Evolutionary conservation across 2,329 filamentous ascomycete species (phyloP), one percentile per base, ranked within the genome.

Genomic region (Cordyceps tenuipes): DNA sequence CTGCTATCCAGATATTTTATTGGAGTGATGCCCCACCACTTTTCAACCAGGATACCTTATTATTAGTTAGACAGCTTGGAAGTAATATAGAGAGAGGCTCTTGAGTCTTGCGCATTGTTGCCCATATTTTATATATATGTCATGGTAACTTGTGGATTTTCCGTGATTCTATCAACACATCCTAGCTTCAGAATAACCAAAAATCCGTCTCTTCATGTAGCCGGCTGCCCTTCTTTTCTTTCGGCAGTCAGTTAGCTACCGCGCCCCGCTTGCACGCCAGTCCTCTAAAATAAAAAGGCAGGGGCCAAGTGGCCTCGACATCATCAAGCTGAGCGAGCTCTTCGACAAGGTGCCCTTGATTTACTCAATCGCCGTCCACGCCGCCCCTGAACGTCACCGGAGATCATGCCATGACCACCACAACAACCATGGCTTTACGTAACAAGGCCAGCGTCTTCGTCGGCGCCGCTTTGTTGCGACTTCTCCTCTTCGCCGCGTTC

Each of bases 401-500:
- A 34, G 44, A 67, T 65, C 63, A 71, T 72, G 70, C 66, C 67
- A 74, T 73, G 72, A 64, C 71, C 61, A 64, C 70, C 61, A 65
- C 63, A 65, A 65, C 63, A 65, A 72, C 63, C 65, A 76, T 75
- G 73, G 72, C 72, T 64, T 66, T 73, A 66, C 73, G 69, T 72
- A 72, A 71, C 68, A 76, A 75, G 67, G 71, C 71, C 63, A 73
- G 75, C 68, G 81, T 97, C 61, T 96, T 91, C 71, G 80, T 81
- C 62, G 84, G 85, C 57, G 93, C 92, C 61, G 87, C 89, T 60
- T 82, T 86, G 63, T 79, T 97, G 66, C 87, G 94, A 66, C 80
- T 97, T 62, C 76, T 90, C 60, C 82, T 97, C 57, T 92, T 91
- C 71, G 79, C 86, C 62, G 79, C 86, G 61, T 96, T 97, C 71